Evolutionary conservation across 2,329 filamentous ascomycete genomes (phyloP).

Genomic region (Tolypocladium amazonense): DNA sequence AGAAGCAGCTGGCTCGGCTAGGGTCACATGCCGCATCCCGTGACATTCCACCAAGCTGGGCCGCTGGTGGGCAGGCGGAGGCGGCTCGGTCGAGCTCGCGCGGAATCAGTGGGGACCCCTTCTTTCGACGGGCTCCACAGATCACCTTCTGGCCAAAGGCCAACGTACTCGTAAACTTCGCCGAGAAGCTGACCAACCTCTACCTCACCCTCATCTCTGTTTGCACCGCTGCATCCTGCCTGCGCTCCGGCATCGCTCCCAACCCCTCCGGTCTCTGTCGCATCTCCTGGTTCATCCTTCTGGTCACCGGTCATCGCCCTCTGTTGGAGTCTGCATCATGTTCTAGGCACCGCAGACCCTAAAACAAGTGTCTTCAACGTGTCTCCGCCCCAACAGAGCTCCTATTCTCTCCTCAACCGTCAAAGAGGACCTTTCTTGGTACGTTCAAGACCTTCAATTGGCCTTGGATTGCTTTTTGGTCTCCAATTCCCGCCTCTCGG

Average conservation of each 20-base stretch:
- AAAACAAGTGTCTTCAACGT: conserved; percentile 1
- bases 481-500: neutral
- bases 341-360: conserved; percentile 23
- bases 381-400: neutral
- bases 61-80: neutral
- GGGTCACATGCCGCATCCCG: conserved; percentile 11
- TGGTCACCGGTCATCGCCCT: conserved; percentile 27
- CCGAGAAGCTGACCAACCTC: conserved; percentile 26
- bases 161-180: conserved; percentile 10
- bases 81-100: neutral
- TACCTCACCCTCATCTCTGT: conserved; percentile 27
- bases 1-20: neutral
- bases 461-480: no score
- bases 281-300: conserved; percentile 27
- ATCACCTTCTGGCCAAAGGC: conserved; percentile 10
- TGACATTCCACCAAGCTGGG: conserved; percentile 5
- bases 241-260: conserved; percentile 13
- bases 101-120: neutral
- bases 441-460: neutral
- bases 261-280: conserved; percentile 18
- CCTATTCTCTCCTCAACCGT: neutral
- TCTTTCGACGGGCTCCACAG: neutral
- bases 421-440: neutral
- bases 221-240: conserved; percentile 13
- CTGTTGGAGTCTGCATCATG: conserved; percentile 25